These are phyloP conservation scores for Alternaria sp. DNA, from an alignment of 2,329 filamentous ascomycete species.

Conservation along the genomic window DNA sequence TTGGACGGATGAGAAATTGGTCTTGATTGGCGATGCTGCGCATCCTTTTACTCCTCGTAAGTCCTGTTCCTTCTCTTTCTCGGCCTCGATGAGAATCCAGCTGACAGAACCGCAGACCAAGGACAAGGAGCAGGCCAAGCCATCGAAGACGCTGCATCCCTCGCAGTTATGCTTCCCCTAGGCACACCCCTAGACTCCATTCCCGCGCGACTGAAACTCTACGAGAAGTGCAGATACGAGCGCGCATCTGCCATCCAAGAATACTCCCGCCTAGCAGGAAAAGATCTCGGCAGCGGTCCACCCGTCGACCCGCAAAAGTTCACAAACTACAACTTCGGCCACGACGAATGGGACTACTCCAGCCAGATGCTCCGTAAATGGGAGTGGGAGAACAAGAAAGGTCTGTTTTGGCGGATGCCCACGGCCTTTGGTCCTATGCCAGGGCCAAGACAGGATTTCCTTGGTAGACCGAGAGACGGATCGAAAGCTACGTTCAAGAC, in stretches of 20 bases:
- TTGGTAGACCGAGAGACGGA: slow-evolving; percentile 33
- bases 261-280: slow-evolving; percentile 63
- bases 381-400: slow-evolving; percentile 56
- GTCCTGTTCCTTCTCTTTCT: slow-evolving; percentile 22
- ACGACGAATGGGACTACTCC: slow-evolving; percentile 67
- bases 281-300: slow-evolving; percentile 54
- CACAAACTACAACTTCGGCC: slow-evolving; percentile 64
- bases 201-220: slow-evolving; percentile 65
- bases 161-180: slow-evolving; percentile 64
- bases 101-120: slow-evolving; percentile 53
- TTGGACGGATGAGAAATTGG: slow-evolving; percentile 65
- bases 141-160: slow-evolving; percentile 71
- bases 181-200: slow-evolving; percentile 59
- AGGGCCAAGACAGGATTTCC: slow-evolving; percentile 48
- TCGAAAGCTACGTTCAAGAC: slow-evolving; percentile 47
- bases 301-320: slow-evolving; percentile 50
- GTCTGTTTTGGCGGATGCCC: slow-evolving; percentile 55
- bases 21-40: slow-evolving; percentile 71
- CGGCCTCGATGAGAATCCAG: neutral
- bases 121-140: slow-evolving; percentile 70
- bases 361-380: slow-evolving; percentile 61
- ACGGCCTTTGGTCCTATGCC: slow-evolving; percentile 53
- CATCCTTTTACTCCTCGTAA: slow-evolving; percentile 72
- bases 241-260: slow-evolving; percentile 68
- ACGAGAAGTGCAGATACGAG: slow-evolving; percentile 66